A percentile compares a stretch with the other conserved stretches of the same genome.
Evolutionary conservation across 352 stramenopile species (phyloP).

Genomic region (Globisporangium viniferum): DNA sequence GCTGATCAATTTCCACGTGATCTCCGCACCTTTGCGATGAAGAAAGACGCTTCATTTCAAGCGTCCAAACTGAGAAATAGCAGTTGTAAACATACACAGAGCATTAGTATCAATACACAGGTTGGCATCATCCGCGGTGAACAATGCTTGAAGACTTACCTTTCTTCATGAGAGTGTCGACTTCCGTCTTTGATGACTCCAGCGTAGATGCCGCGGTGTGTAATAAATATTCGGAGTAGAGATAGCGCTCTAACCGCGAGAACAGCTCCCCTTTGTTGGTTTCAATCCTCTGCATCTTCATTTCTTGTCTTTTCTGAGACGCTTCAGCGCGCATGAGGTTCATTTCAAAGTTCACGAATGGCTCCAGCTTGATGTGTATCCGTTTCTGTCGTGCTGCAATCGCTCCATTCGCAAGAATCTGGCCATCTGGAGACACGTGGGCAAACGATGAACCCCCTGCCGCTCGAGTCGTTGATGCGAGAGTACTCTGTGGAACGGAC

Average conservation of each 20-base stretch:
- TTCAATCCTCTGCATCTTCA: constrained; percentile 84
- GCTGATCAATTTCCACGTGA: constrained; percentile 52
- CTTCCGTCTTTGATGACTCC: constrained; percentile 60
- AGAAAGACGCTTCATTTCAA: constrained; percentile 59
- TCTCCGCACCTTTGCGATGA: constrained; percentile 55
- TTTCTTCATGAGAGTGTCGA: constrained; percentile 69
- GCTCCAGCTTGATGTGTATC: constrained; percentile 75
- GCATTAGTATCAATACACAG: neutral
- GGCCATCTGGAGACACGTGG: constrained; percentile 19
- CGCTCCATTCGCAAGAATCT: constrained; percentile 28
- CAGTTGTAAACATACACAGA: neutral
- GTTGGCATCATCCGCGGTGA: neutral
- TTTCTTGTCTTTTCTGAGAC: constrained; percentile 76
- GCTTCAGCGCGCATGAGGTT: constrained; percentile 72
- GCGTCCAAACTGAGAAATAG: constrained; percentile 40
- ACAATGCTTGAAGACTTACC: constrained; percentile 25
- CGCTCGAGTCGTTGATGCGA: neutral
- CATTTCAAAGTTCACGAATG: constrained; percentile 82
- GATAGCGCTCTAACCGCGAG: constrained; percentile 61
- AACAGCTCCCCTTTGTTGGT: constrained; percentile 82
- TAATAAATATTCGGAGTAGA: constrained; percentile 79
- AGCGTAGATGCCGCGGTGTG: constrained; percentile 57
- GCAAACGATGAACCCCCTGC: constrained; percentile 9
- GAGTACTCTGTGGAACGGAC: constrained; percentile 19
- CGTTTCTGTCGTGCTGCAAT: constrained; percentile 27